Evolutionary conservation across 371 early-diverging fungal genomes (phyloP).

Genomic region (Umbelopsis sp.): DNA sequence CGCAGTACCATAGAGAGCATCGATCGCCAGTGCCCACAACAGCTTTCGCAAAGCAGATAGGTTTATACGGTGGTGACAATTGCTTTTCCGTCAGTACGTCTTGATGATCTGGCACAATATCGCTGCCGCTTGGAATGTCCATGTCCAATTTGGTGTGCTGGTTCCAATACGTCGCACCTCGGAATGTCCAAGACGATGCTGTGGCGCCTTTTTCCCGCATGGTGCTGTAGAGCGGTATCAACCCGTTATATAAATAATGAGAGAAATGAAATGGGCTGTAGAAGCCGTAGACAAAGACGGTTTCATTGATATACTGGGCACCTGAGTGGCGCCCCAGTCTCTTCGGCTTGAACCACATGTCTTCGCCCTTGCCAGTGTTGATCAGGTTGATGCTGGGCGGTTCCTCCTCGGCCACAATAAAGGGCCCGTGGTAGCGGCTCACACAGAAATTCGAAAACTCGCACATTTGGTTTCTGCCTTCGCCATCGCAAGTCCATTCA

Average conservation of each 20-base stretch:
- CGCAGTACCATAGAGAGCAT: conserved; percentile 51
- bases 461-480: no score
- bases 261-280: conserved; percentile 54
- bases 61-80: conserved; percentile 28
- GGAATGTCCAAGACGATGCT: conserved; percentile 38
- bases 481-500: no score
- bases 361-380: no score
- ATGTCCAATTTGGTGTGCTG: conserved; percentile 22
- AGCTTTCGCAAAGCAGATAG: conserved; percentile 54
- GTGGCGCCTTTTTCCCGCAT: conserved; percentile 40
- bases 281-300: no score
- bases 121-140: conserved; percentile 28
- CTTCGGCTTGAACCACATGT: no score
- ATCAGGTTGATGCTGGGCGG: no score
- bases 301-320: no score
- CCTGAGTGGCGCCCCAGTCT: no score
- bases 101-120: conserved; percentile 37
- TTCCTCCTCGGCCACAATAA: no score
- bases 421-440: no score
- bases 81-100: conserved; percentile 40
- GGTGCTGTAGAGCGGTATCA: conserved; percentile 54
- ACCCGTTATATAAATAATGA: conserved; percentile 54
- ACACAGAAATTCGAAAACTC: no score
- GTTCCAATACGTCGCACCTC: conserved; percentile 24
- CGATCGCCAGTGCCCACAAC: conserved; percentile 52